phyloP scores from a whole-genome alignment of 306 rosid genomes.

The Hippophae rhamnoides region DNA sequence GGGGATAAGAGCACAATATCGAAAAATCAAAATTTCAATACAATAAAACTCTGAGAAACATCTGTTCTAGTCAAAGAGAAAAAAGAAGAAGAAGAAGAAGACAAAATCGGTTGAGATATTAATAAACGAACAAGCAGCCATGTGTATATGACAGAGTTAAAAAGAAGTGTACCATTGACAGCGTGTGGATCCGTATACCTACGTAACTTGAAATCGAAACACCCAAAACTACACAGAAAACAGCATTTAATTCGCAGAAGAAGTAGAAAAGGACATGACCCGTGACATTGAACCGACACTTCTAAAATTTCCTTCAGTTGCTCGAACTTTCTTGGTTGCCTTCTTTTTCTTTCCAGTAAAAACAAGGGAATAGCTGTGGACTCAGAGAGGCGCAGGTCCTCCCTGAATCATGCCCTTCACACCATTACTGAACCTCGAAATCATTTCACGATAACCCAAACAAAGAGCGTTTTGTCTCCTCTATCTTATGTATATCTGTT shows the following conservation, averaged over 20 bases:
- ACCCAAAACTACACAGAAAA: slow-evolving; percentile 26
- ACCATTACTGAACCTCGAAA: slow-evolving; percentile 30
- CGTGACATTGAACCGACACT: slow-evolving; percentile 12
- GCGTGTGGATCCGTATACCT: slow-evolving; percentile 25
- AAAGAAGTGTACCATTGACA: slow-evolving; percentile 31
- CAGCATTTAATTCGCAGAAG: slow-evolving; percentile 20
- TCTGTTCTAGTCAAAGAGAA: not conserved
- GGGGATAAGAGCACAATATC: not conserved
- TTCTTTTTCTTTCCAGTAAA: not conserved
- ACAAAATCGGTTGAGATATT: not conserved
- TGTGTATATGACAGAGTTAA: not conserved
- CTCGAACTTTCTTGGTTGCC: slow-evolving; percentile 5
- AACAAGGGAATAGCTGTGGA: slow-evolving; percentile 15
- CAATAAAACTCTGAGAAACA: not conserved
- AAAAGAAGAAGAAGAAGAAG: slow-evolving; percentile 1
- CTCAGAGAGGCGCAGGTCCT: slow-evolving; percentile 36
- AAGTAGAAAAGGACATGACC: slow-evolving; percentile 29
- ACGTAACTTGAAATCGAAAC: slow-evolving; percentile 12
- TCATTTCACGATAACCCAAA: slow-evolving; percentile 26
- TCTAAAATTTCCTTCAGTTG: slow-evolving; percentile 8
- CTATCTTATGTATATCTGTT: too few relatives aligned
- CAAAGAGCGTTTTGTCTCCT: slow-evolving; percentile 8
- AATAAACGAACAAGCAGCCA: not conserved
- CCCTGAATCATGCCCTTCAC: slow-evolving; percentile 27
- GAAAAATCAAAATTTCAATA: slow-evolving; percentile 2